These are phyloP conservation scores for Triadica sebifera DNA, from an alignment of 345 rosid species.

Conservation along the genomic window DNA sequence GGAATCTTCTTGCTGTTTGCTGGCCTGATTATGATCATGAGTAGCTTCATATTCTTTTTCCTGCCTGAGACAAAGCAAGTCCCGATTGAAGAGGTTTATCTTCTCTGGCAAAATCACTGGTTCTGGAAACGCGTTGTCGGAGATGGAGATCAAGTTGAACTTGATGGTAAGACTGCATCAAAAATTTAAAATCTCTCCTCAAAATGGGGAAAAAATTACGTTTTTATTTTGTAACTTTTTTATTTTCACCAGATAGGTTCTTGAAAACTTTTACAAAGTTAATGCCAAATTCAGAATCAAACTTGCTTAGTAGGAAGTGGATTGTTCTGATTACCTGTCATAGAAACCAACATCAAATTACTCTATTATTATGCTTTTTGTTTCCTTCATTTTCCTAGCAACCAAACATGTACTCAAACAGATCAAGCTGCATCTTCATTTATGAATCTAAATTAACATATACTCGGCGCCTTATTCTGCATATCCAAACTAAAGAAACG, in stretches of 20 bases:
- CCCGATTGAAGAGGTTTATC: slow-evolving; percentile 33
- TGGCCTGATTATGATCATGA: slow-evolving; percentile 30
- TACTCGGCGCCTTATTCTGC: no score
- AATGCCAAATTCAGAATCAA: neutral
- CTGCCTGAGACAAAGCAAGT: slow-evolving; percentile 45
- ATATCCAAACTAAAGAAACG: no score
- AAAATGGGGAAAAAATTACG: neutral
- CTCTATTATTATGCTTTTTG: neutral
- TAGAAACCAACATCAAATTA: neutral
- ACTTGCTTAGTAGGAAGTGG: neutral
- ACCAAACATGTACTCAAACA: neutral
- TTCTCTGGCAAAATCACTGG: slow-evolving; percentile 36
- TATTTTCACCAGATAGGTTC: neutral
- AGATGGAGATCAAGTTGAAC: neutral
- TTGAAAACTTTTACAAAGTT: neutral
- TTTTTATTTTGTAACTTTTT: no score
- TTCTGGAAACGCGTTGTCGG: slow-evolving; percentile 21
- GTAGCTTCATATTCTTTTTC: slow-evolving; percentile 27
- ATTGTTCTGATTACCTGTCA: neutral
- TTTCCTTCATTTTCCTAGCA: neutral
- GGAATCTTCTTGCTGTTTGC: slow-evolving; percentile 33
- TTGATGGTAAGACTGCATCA: neutral
- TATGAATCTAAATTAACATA: no score
- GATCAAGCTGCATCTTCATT: neutral
- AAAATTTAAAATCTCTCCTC: neutral